Conservation (phyloP, 306 rosid genomes). For the Fragaria ananassa region DNA sequence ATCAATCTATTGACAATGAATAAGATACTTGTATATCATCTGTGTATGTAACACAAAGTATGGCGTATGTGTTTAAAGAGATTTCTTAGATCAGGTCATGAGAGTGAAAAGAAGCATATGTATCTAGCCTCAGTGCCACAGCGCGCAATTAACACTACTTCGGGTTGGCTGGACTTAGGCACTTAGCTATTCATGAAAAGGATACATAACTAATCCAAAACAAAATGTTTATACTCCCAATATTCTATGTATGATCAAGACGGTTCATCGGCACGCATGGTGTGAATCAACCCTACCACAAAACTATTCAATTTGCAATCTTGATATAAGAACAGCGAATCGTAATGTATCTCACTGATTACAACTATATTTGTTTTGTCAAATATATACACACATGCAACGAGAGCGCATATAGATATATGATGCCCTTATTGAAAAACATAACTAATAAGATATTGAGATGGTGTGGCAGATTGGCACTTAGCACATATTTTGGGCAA, state of each 20-base stretch:
- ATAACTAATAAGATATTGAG: neutral
- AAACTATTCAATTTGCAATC: neutral
- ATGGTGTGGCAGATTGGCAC: neutral
- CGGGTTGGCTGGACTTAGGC: neutral
- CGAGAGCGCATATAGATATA: neutral
- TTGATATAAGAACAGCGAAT: neutral
- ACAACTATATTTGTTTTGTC: neutral
- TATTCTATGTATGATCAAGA: neutral
- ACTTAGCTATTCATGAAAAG: neutral
- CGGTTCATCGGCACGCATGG: neutral
- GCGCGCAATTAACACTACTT: neutral
- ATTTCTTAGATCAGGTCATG: too few species aligned
- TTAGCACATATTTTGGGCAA: neutral
- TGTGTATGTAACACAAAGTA: too few species aligned
- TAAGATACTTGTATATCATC: too few species aligned
- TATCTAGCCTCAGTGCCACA: neutral
- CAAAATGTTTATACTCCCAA: neutral
- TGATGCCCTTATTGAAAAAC: neutral
- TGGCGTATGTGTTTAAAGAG: neutral
- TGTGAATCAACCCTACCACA: conserved; percentile 5
- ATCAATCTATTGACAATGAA: too few species aligned
- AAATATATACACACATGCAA: neutral
- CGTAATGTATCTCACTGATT: neutral
- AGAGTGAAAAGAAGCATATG: neutral
- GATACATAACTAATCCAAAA: neutral